Base-by-base conservation (phyloP, 257 asterid species). In the Leptodermis oblonga region DNA sequence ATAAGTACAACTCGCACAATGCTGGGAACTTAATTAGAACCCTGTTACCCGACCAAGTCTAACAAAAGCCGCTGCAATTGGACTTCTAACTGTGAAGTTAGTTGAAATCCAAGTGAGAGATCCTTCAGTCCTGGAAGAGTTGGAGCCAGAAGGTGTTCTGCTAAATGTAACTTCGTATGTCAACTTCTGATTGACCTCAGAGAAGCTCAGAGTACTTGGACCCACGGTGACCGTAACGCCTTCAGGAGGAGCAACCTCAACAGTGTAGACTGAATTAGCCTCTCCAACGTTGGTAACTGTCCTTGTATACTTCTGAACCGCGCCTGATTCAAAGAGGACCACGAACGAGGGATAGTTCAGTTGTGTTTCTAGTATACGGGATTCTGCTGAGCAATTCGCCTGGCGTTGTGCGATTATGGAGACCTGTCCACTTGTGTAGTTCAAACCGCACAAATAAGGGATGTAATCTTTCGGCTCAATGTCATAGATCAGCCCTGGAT, bases 271-370 rank as follows among this genome's bases (percentile, higher is more conserved):
- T 7, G 83, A 78, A 20, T 0, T 51, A 22, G 75, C 69, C n/a
- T 79, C 68, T 1, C 80, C 83, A 7, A 79, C 73, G 17, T 79
- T 71, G 8, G 77, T 79, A n/a, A 79, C 77, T 1, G 83, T 79
- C 65, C 80, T 74, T 17, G 65, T 55, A 65, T 75, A 79, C 3
- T 59, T 71, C 46, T 75, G 74, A 28, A 13, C 39, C 17, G 0
- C 48, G 62, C n/a, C 66, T 72, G 34, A 71, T 54, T 61, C 51
- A 20, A 45, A 79, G 31, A n/a, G n/a, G n/a, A n/a, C n/a, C 4
- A 80, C 56, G 67, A 79, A 77, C 20, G 85, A 81, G 23, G 82
- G 85, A 43, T 81, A 81, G 34, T 77, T 81, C 61, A 81, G 62
- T 64, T 80, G 72, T 7, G 76, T 36, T 64, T 77, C 78, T 0